A percentile compares a stretch with the other conserved stretches of the same genome.
These are phyloP conservation scores for Phytophthora sp. DNA, from an alignment of 352 stramenopile species.

Conservation along the genomic window DNA sequence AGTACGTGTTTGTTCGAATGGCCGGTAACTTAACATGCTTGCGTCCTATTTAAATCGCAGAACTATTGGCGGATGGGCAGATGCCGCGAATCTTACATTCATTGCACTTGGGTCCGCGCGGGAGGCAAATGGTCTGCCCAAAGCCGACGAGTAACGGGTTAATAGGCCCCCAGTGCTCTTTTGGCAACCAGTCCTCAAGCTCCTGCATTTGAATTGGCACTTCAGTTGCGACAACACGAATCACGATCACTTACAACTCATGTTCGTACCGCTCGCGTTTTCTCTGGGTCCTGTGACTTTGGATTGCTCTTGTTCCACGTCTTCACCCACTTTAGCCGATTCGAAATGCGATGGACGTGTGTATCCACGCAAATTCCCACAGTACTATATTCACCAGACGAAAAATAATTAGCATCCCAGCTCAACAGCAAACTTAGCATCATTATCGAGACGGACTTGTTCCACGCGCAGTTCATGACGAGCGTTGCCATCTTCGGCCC, in stretches of 20 bases:
- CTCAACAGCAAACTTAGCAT: not conserved
- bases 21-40: no score
- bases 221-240: not conserved
- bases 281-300: conserved; percentile 90
- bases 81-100: conserved; percentile 72
- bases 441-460: conserved; percentile 52
- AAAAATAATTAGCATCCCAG: not conserved
- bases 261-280: conserved; percentile 77
- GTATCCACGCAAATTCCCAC: conserved; percentile 97
- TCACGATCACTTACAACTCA: not conserved
- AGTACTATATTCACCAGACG: conserved; percentile 42
- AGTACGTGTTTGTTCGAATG: not conserved
- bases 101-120: conserved; percentile 71
- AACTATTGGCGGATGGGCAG: conserved; percentile 72
- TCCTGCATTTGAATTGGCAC: conserved; percentile 46
- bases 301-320: conserved; percentile 86
- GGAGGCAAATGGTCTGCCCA: conserved; percentile 92
- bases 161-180: conserved; percentile 88
- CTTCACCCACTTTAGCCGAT: conserved; percentile 94
- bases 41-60: conserved; percentile 22
- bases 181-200: conserved; percentile 95
- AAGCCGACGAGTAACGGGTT: conserved; percentile 96
- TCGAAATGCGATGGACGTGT: conserved; percentile 97
- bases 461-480: conserved; percentile 93
- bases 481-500: conserved; percentile 98